Evolutionary conservation across 345 rosid species (phyloP).

Genomic region (Lepidium africanum): DNA sequence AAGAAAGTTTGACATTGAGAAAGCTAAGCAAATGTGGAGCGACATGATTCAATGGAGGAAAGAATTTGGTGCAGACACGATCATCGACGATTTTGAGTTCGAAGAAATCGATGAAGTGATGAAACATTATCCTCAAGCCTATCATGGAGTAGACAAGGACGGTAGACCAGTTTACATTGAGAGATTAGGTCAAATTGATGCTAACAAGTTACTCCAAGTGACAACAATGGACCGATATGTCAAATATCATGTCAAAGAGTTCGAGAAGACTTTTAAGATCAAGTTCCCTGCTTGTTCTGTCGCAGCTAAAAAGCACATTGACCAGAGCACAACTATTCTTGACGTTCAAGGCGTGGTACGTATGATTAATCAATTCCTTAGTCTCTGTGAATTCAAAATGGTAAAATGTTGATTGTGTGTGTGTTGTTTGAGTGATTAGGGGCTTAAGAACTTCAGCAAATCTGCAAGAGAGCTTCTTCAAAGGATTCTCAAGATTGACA

Average conservation of each 20-base stretch:
- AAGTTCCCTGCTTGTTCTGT: conserved; percentile 96
- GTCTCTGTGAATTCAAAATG: neutral
- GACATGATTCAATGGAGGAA: conserved; percentile 99
- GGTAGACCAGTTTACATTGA: conserved; percentile 94
- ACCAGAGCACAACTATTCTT: conserved; percentile 91
- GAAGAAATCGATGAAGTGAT: conserved; percentile 74
- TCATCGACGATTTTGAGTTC: conserved; percentile 94
- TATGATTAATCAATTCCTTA: neutral
- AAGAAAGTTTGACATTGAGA: conserved; percentile 91
- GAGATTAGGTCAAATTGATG: conserved; percentile 91
- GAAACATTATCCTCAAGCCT: conserved; percentile 85
- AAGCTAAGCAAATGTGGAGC: conserved; percentile 98
- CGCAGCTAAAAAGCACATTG: conserved; percentile 93
- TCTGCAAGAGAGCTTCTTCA: conserved; percentile 77
- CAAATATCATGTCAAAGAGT: conserved; percentile 90
- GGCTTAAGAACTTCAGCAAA: conserved; percentile 76
- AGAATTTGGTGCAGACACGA: conserved; percentile 80
- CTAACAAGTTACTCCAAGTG: conserved; percentile 83
- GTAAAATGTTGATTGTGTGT: neutral
- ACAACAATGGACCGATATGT: conserved; percentile 88
- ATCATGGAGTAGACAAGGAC: conserved; percentile 98
- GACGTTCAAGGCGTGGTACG: conserved; percentile 99
- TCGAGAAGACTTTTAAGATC: conserved; percentile 74
- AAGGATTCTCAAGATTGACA: conserved; percentile 68
- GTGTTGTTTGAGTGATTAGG: conserved; percentile 38